A percentile compares a stretch with the other conserved stretches of the same genome.
phyloP scores from a whole-genome alignment of 2,329 filamentous ascomycete species.

The Knufia fluminis region DNA sequence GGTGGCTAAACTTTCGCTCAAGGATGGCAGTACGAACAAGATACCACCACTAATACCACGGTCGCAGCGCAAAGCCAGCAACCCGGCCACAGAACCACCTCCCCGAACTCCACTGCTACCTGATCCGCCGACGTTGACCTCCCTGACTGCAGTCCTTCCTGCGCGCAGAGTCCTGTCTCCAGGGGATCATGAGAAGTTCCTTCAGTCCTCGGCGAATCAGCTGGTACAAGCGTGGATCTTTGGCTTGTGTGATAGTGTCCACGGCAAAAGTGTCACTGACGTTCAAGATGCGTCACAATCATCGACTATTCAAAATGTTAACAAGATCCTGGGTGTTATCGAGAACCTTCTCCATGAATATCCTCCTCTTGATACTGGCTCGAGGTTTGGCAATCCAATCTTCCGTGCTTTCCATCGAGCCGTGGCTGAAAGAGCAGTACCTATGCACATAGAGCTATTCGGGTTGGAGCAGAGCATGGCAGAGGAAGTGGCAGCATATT shows the following conservation, averaged over 20 bases:
- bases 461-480: slow-evolving; percentile 42
- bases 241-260: slow-evolving; percentile 70
- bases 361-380: slow-evolving; percentile 80
- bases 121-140: slow-evolving; percentile 52
- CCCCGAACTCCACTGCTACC: slow-evolving; percentile 69
- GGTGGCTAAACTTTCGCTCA: not conserved
- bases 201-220: slow-evolving; percentile 63
- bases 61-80: slow-evolving; percentile 27
- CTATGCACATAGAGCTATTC: slow-evolving; percentile 35
- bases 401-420: slow-evolving; percentile 70
- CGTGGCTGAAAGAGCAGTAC: slow-evolving; percentile 30
- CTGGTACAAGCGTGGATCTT: slow-evolving; percentile 81
- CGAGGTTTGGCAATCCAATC: slow-evolving; percentile 86
- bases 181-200: slow-evolving; percentile 72
- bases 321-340: slow-evolving; percentile 61
- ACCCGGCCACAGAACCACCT: slow-evolving; percentile 42
- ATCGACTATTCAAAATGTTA: slow-evolving; percentile 51
- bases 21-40: not conserved
- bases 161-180: slow-evolving; percentile 71
- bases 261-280: slow-evolving; percentile 56
- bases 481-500: slow-evolving; percentile 67
- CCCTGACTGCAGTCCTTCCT: slow-evolving; percentile 56
- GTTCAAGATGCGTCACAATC: slow-evolving; percentile 53
- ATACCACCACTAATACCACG: slow-evolving; percentile 24
- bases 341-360: slow-evolving; percentile 57